Percentiles rank a stretch among this genome's conserved stretches.
phyloP scores from a whole-genome alignment of 768 basidiomycete genomes.

The Naganishia friedmannii region DNA sequence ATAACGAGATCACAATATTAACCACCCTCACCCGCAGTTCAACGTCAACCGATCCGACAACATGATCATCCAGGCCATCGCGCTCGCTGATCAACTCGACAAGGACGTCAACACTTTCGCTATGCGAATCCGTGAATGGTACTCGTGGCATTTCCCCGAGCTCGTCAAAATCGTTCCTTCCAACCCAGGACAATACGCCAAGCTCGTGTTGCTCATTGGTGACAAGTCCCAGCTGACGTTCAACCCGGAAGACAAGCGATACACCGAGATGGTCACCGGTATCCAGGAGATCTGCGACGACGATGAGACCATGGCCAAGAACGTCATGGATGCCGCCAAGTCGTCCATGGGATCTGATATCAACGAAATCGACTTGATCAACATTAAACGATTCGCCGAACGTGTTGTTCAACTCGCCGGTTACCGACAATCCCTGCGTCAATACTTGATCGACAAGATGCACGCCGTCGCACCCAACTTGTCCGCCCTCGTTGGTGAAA shows the following conservation, averaged over 20 bases:
- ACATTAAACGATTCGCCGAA: constrained; percentile 84
- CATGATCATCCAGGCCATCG: constrained; percentile 99
- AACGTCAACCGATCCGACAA: constrained; percentile 68
- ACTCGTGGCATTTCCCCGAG: constrained; percentile 98
- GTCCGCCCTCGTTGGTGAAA: constrained; percentile 84
- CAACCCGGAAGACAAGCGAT: constrained; percentile 54
- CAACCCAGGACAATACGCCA: constrained; percentile 87
- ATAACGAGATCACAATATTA: background rate
- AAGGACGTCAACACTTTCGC: constrained; percentile 99
- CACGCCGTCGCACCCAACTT: constrained; percentile 91
- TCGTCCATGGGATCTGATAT: constrained; percentile 92
- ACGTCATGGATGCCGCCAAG: constrained; percentile 88
- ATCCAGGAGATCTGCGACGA: constrained; percentile 77
- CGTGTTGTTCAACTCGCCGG: constrained; percentile 88
- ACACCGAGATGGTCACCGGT: constrained; percentile 67
- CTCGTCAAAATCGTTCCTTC: constrained; percentile 88
- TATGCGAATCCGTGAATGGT: constrained; percentile 98
- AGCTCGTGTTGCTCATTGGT: constrained; percentile 76
- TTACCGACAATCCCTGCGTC: constrained; percentile 83
- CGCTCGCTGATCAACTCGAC: constrained; percentile 95
- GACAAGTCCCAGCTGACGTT: constrained; percentile 70
- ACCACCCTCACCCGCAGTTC: constrained; percentile 37
- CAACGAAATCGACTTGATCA: constrained; percentile 88
- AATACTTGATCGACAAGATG: constrained; percentile 94
- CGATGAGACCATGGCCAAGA: constrained; percentile 79